Evolutionary conservation across 2,329 filamentous ascomycete species (phyloP).

Genomic region (Aspergillus quadricinctus): DNA sequence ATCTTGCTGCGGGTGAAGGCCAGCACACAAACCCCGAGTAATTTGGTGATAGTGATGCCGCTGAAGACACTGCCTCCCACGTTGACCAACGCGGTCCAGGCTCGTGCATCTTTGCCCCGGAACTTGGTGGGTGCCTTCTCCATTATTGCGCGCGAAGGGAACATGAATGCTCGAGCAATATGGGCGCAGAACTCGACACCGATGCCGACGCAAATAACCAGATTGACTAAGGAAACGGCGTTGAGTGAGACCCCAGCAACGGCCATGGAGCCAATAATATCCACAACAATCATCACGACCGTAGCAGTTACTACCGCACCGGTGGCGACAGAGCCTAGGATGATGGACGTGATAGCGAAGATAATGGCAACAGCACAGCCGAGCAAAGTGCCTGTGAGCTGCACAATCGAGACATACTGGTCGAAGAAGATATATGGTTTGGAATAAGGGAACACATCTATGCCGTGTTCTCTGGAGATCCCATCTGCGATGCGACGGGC

Average conservation of each 20-base stretch:
- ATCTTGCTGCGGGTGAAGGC: slow-evolving; percentile 97
- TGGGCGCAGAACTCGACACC: slow-evolving; percentile 97
- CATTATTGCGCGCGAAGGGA: slow-evolving; percentile 77
- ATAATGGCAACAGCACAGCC: slow-evolving; percentile 82
- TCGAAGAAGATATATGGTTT: slow-evolving; percentile 99
- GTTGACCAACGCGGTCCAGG: slow-evolving; percentile 90
- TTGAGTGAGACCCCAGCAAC: slow-evolving; percentile 85
- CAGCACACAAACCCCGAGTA: slow-evolving; percentile 84
- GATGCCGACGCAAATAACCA: slow-evolving; percentile 96
- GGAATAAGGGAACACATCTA: slow-evolving; percentile 91
- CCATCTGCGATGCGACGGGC: slow-evolving; percentile 82
- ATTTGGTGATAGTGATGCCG: slow-evolving; percentile 92
- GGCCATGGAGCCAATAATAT: slow-evolving; percentile 95
- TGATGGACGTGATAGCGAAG: slow-evolving; percentile 69
- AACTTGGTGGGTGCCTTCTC: slow-evolving; percentile 75
- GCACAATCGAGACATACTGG: slow-evolving; percentile 83
- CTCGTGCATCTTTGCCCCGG: slow-evolving; percentile 75
- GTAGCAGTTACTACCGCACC: slow-evolving; percentile 78
- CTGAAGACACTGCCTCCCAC: slow-evolving; percentile 93
- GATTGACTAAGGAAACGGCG: slow-evolving; percentile 89
- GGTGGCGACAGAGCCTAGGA: slow-evolving; percentile 80
- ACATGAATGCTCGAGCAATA: slow-evolving; percentile 92
- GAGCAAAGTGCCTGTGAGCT: slow-evolving; percentile 72
- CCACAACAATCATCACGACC: slow-evolving; percentile 87
- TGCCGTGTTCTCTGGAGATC: slow-evolving; percentile 65